Base-by-base conservation (phyloP, 768 basidiomycete genomes). In the Boletus rubroflammeus region DNA sequence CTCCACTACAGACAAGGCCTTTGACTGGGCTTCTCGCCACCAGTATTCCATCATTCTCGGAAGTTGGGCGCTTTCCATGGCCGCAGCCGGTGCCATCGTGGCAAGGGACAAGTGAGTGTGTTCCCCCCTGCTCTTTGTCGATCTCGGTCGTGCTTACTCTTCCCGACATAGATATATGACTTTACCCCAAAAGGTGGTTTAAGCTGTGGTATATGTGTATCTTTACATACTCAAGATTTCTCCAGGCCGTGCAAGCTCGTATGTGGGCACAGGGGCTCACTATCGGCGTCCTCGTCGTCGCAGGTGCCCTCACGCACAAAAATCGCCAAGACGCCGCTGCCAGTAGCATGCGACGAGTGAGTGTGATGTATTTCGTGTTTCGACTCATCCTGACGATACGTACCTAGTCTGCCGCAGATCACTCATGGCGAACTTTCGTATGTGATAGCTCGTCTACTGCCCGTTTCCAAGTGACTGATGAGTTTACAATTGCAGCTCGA, bases 221-320 rank as follows among this genome's bases (percentile, higher is more conserved):
- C 21, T n/a, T 19, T n/a, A 3, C 26, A 6, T 38, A 19, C 55
- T 61, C 41, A 58, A 11, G 75, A 77, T 62, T 73, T 15, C 79
- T 81, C 54, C 38, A 77, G 77, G 74, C 90, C 26, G 90, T 93
- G 3, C 90, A 92, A 69, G 88, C 86, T 31, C 88, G 90, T 80
- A 86, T 91, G 85, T 91, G 88, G 88, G 89, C 89, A 4, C 89
- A 92, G 59, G 89, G 87, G 4, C 67, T 91, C 53, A 92, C 89
- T 0, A 82, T 92, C 42, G 88, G 86, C 35, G 76, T 90, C 25
- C 70, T 91, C 28, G 77, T 90, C 52, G 84, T 73, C 4, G 88
- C 88, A 14, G 89, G 86, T 58, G 81, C 81, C 6, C 70, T 90
- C 26, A 83, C 86, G 3, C 82, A 82, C 28, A 64, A 72, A 34